Percentiles rank a stretch among this genome's conserved stretches.
Conservation (phyloP, 2,329 filamentous ascomycete genomes). For the Nemania serpens region DNA sequence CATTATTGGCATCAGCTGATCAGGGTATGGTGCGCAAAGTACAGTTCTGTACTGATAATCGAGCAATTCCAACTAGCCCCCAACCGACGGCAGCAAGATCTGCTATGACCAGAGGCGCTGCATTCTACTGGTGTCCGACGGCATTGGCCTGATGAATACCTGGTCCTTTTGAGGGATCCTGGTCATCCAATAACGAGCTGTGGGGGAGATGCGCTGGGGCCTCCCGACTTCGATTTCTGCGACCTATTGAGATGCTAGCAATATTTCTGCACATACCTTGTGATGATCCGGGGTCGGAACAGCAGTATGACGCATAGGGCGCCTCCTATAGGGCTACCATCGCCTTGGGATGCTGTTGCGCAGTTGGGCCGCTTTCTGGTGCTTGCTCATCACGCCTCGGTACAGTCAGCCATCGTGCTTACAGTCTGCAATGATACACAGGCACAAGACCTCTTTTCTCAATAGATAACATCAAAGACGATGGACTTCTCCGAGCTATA, state of each 20-base stretch:
- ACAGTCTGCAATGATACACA: not conserved
- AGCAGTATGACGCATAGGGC: conserved; percentile 21
- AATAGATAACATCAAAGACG: not conserved
- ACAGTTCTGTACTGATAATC: conserved; percentile 1
- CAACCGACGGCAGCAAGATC: conserved; percentile 18
- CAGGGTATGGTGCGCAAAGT: conserved; percentile 12
- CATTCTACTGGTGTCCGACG: conserved; percentile 24
- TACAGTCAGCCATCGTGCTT: conserved; percentile 5
- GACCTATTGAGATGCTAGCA: conserved; percentile 23
- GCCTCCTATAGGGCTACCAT: conserved; percentile 28
- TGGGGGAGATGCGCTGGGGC: conserved; percentile 11
- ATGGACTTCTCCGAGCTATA: not conserved
- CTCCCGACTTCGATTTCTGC: conserved; percentile 20
- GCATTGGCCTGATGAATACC: conserved; percentile 15
- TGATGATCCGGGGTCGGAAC: conserved; percentile 28
- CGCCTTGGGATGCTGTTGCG: conserved; percentile 27
- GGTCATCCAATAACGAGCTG: conserved; percentile 20
- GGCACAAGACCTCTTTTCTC: not conserved
- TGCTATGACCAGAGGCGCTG: conserved; percentile 17
- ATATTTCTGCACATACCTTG: conserved; percentile 24
- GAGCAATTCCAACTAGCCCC: conserved; percentile 9
- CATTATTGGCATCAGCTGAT: conserved; percentile 22
- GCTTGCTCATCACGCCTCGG: conserved; percentile 4
- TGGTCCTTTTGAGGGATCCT: not conserved
- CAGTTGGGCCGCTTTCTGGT: conserved; percentile 4